A percentile compares a stretch with the other conserved stretches of the same genome.
These are phyloP conservation scores for Hypoxylon perforatum DNA, from an alignment of 495 filamentous ascomycete species.

Conservation along the genomic window DNA sequence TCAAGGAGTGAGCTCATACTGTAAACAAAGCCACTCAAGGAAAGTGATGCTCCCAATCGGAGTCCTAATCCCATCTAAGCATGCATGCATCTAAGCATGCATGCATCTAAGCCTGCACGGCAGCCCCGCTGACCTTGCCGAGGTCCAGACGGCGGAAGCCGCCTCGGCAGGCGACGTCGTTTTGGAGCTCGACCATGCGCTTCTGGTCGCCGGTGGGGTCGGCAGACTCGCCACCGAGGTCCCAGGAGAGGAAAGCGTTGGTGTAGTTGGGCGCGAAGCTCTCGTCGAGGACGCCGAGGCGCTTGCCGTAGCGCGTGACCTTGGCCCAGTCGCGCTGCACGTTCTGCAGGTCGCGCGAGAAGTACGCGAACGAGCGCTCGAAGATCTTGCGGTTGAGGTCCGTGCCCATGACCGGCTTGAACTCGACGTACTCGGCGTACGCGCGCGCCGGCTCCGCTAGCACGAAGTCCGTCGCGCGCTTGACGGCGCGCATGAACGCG, in stretches of 20 bases:
- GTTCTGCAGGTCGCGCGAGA: constrained; percentile 77
- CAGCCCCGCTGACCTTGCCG: constrained; percentile 2
- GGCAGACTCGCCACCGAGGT: constrained; percentile 66
- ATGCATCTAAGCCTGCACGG: constrained; percentile 25
- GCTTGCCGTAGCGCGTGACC: constrained; percentile 75
- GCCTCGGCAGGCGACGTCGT: constrained; percentile 64
- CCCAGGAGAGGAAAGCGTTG: constrained; percentile 71
- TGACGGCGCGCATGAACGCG: constrained; percentile 72
- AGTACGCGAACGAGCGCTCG: constrained; percentile 76
- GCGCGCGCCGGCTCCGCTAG: constrained; percentile 66
- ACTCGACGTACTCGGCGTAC: constrained; percentile 72
- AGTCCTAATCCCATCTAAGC: no score
- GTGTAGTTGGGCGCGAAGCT: constrained; percentile 74
- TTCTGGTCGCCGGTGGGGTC: constrained; percentile 75
- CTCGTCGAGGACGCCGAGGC: constrained; percentile 67
- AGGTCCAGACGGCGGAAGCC: constrained; percentile 55
- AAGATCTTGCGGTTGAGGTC: constrained; percentile 77
- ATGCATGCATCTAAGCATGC: background rate
- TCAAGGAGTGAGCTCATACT: background rate
- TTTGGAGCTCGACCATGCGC: constrained; percentile 70
- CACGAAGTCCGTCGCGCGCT: constrained; percentile 74
- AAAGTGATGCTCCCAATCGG: background rate
- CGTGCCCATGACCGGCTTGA: constrained; percentile 74
- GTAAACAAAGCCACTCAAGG: background rate
- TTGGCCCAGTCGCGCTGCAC: constrained; percentile 75